Percentiles rank a stretch among this genome's conserved stretches.
These are phyloP conservation scores for Ophiocordyceps sinensis DNA, from an alignment of 2,329 filamentous ascomycete species.

Conservation along the genomic window DNA sequence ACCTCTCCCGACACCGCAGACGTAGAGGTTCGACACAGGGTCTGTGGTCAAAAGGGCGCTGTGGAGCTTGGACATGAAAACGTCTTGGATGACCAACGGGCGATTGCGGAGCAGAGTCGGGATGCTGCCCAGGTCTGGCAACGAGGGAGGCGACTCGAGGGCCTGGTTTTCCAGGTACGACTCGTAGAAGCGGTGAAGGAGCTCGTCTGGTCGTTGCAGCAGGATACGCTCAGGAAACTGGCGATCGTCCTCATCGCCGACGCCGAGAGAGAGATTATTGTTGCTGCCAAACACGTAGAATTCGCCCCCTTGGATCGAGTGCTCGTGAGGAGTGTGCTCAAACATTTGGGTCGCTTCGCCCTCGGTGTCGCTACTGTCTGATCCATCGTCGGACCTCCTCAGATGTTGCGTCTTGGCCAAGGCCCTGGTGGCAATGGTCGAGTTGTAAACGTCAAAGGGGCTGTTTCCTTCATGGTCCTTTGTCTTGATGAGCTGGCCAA, in stretches of 20 bases:
- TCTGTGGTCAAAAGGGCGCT: constrained; percentile 81
- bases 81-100: constrained; percentile 64
- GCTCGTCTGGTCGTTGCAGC: constrained; percentile 60
- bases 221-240: constrained; percentile 80
- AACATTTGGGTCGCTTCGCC: constrained; percentile 13
- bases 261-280: constrained; percentile 81
- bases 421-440: constrained; percentile 70
- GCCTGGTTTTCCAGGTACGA: constrained; percentile 44
- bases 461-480: constrained; percentile 93
- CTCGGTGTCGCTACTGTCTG: constrained; percentile 38
- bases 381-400: constrained; percentile 35
- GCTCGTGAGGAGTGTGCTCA: constrained; percentile 7
- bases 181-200: constrained; percentile 59
- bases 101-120: constrained; percentile 59
- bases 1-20: constrained; percentile 83
- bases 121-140: constrained; percentile 34
- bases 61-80: constrained; percentile 81
- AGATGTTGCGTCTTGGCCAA: constrained; percentile 33
- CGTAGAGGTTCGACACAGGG: constrained; percentile 76
- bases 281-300: constrained; percentile 93
- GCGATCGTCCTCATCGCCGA: constrained; percentile 90
- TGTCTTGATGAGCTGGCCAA: constrained; percentile 73
- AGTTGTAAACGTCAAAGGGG: constrained; percentile 83
- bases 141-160: constrained; percentile 12
- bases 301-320: constrained; percentile 51